Evolutionary conservation across 768 basidiomycete genomes (phyloP).

Genomic region (Galerina marginata): DNA sequence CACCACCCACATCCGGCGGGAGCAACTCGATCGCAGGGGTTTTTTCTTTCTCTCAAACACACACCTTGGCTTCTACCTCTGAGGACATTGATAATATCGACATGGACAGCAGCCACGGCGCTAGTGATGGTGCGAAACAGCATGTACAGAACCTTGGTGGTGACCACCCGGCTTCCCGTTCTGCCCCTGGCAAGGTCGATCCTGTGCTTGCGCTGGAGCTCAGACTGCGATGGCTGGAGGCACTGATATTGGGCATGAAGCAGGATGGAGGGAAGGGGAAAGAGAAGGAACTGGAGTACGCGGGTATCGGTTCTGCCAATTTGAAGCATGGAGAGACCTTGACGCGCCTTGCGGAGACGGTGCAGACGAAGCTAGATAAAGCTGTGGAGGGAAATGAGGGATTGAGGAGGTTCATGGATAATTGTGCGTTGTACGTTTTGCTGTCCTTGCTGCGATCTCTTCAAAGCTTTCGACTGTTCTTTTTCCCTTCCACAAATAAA

Average conservation of each 20-base stretch:
- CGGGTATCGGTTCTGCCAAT: slow-evolving; percentile 28
- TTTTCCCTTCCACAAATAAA: not conserved
- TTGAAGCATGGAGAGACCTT: slow-evolving; percentile 62
- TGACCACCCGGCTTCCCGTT: not conserved
- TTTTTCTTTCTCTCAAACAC: slow-evolving; percentile 28
- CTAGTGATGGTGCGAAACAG: slow-evolving; percentile 10
- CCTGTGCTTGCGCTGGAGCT: slow-evolving; percentile 75
- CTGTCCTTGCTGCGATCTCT: not conserved
- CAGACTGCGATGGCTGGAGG: slow-evolving; percentile 81
- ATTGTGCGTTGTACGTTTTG: slow-evolving; percentile 54
- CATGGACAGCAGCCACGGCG: slow-evolving; percentile 10
- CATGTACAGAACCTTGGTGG: not conserved
- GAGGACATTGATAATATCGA: slow-evolving; percentile 22
- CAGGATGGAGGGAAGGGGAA: slow-evolving; percentile 32
- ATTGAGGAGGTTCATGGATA: slow-evolving; percentile 73
- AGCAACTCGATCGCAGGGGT: slow-evolving; percentile 37
- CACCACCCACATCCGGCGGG: slow-evolving; percentile 41
- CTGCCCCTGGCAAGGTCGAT: slow-evolving; percentile 48
- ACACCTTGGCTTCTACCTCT: slow-evolving; percentile 23
- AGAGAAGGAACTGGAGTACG: slow-evolving; percentile 37
- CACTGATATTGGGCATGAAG: slow-evolving; percentile 70
- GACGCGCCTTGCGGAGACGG: slow-evolving; percentile 59
- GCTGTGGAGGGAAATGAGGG: slow-evolving; percentile 74
- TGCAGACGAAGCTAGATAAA: slow-evolving; percentile 60
- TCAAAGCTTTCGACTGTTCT: not conserved